Percentiles rank a stretch among this genome's conserved stretches.
phyloP scores from a whole-genome alignment of 2,329 filamentous ascomycete genomes.

The Ophiocordyceps unilateralis region DNA sequence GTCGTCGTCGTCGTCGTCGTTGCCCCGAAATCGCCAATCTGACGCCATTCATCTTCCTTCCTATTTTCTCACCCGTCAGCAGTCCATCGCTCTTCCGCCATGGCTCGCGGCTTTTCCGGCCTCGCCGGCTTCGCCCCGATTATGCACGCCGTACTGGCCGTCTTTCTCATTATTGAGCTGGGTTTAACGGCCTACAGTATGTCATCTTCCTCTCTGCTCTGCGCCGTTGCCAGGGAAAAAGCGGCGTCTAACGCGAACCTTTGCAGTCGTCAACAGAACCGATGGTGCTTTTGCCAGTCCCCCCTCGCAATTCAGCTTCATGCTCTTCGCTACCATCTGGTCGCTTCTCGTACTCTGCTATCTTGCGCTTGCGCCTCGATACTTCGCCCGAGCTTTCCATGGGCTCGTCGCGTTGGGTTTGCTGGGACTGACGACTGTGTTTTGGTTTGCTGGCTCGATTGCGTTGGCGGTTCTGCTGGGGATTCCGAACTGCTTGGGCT shows the following conservation, averaged over 20 bases:
- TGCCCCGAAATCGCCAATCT: too few relatives aligned
- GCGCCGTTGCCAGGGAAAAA: not conserved
- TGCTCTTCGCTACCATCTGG: slow-evolving; percentile 67
- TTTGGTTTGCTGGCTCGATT: slow-evolving; percentile 81
- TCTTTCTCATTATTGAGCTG: not conserved
- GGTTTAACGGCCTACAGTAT: not conserved
- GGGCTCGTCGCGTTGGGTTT: slow-evolving; percentile 47
- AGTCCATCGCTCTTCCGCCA: too few relatives aligned
- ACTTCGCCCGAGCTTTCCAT: slow-evolving; percentile 43
- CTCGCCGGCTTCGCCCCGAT: not conserved
- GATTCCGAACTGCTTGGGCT: slow-evolving; percentile 33
- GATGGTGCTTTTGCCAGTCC: slow-evolving; percentile 8
- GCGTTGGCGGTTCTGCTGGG: slow-evolving; percentile 52
- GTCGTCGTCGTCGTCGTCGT: too few relatives aligned
- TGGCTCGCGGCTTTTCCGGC: not conserved
- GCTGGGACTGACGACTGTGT: slow-evolving; percentile 60
- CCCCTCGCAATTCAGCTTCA: slow-evolving; percentile 51
- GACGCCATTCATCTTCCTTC: too few relatives aligned
- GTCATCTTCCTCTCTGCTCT: not conserved
- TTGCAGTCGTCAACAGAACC: slow-evolving; percentile 4
- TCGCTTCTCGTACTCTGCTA: slow-evolving; percentile 55
- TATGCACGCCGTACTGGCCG: not conserved
- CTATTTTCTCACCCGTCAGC: too few relatives aligned
- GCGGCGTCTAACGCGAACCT: not conserved
- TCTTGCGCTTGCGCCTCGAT: slow-evolving; percentile 48